Evolutionary conservation across 257 asterid genomes (phyloP), one percentile per base, ranked within the genome.

Genomic region (Penstemon newberryi): DNA sequence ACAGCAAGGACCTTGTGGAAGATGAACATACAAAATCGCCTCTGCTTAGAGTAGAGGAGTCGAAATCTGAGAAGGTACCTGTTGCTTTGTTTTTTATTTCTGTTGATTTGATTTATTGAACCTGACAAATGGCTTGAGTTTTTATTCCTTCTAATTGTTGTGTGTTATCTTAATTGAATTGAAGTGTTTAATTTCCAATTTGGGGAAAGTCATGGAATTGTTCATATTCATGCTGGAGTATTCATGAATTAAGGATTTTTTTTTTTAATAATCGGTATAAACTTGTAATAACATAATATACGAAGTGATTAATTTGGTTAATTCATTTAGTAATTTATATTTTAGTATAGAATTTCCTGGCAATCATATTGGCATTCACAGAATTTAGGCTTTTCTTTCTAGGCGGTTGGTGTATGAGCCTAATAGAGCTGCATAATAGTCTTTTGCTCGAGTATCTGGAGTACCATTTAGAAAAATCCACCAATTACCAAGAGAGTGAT

Each of bases 1-100:
- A 83, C 73, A 83, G 80, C 83, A 79, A 80, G 47, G 95, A 87
- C 73, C 73, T 84, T n/a, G 54, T 81, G 9, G 87, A 87, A 53
- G 86, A 86, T 63, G 86, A 87, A 1, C 70, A 66, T 41, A 65
- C 53, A 60, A 76, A 63, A 7, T 38, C 46, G 55, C 87, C 85
- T 52, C 75, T 76, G 50, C 62, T 77, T 33, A 62, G 72, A 47
- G 67, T 68, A 7, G 77, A 75, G 54, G 69, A 82, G 10, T 13
- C 79, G 76, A 63, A 69, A 69, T 65, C 80, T 42, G 70, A 74
- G 5, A 71, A 81, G 87, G 93, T 89, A 6, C 10, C 66, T 45
- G 8, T 25, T 57, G n/a, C 53, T 58, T 56, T 71, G 40, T 13
- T 8, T 56, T 12, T 45, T 50, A 10, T 57, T 64, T 19, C 0